phyloP scores from a whole-genome alignment of 805 yeast genomes.

The Starmerella bombi region DNA sequence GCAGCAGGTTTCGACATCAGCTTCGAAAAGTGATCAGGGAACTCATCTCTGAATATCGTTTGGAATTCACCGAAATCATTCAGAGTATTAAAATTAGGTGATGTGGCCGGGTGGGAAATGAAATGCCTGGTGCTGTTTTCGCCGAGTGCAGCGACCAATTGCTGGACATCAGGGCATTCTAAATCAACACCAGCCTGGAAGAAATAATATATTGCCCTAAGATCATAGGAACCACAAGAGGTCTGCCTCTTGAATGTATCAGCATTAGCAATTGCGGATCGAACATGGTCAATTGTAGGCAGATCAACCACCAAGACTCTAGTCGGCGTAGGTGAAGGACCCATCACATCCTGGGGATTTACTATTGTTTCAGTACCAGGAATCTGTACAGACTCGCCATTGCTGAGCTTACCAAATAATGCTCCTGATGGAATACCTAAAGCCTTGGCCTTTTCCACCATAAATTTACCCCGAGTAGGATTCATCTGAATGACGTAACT shows the following conservation, averaged over 20 bases:
- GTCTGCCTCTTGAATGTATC: neutral
- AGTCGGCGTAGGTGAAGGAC: conserved; percentile 42
- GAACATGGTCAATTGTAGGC: conserved; percentile 41
- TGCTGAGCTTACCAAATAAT: conserved; percentile 43
- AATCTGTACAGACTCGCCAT: conserved; percentile 41
- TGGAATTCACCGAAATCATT: conserved; percentile 37
- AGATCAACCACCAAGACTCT: conserved; percentile 60
- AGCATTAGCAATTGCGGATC: conserved; percentile 19
- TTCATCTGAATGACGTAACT: conserved; percentile 55
- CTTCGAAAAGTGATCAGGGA: conserved; percentile 25
- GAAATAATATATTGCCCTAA: conserved; percentile 56
- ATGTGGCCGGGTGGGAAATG: conserved; percentile 56
- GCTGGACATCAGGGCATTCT: conserved; percentile 3
- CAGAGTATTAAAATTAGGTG: conserved; percentile 50
- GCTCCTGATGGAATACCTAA: conserved; percentile 60
- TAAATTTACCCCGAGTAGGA: conserved; percentile 66
- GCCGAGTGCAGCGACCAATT: conserved; percentile 28
- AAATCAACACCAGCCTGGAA: conserved; percentile 51
- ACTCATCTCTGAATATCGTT: conserved; percentile 18
- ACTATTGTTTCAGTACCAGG: conserved; percentile 27
- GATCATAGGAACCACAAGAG: conserved; percentile 15
- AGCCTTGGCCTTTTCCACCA: conserved; percentile 47
- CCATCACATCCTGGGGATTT: conserved; percentile 60
- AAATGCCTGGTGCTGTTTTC: conserved; percentile 35
- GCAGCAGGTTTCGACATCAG: conserved; percentile 15